Evolutionary conservation across 805 yeast genomes (phyloP).

Genomic region (Lipomyces orientalis): DNA sequence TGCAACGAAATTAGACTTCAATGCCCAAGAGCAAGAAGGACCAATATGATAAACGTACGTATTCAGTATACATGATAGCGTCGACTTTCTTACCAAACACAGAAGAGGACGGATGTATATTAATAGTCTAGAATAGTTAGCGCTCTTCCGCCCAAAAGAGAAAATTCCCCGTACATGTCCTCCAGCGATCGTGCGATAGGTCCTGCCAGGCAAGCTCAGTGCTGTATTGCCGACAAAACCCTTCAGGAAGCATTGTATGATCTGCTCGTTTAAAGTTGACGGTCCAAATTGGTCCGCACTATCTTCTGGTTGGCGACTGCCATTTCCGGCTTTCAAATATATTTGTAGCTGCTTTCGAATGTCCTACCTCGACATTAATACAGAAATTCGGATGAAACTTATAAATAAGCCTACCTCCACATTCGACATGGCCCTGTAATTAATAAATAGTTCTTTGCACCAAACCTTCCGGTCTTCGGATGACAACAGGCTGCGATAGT

Average conservation of each 20-base stretch:
- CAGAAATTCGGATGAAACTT: neutral
- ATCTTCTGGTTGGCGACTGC: neutral
- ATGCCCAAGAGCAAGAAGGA: neutral
- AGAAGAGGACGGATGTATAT: slow-evolving; percentile 36
- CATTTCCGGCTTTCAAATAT: slow-evolving; percentile 30
- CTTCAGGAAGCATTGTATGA: slow-evolving; percentile 77
- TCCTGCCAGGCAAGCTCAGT: slow-evolving; percentile 91
- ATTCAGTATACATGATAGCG: slow-evolving; percentile 92
- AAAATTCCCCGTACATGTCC: slow-evolving; percentile 58
- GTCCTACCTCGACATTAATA: slow-evolving; percentile 46
- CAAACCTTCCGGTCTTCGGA: slow-evolving; percentile 69
- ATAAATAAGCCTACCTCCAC: slow-evolving; percentile 45
- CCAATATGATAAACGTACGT: slow-evolving; percentile 54
- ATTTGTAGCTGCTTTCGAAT: slow-evolving; percentile 75
- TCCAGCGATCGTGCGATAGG: slow-evolving; percentile 81
- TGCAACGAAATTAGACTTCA: slow-evolving; percentile 12
- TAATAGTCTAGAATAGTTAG: slow-evolving; percentile 20
- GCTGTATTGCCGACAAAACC: slow-evolving; percentile 93
- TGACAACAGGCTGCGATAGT: slow-evolving; percentile 54
- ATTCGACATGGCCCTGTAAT: slow-evolving; percentile 78
- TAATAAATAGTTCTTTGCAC: slow-evolving; percentile 81
- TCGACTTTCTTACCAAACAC: slow-evolving; percentile 82
- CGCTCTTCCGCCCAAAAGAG: neutral
- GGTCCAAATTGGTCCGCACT: neutral
- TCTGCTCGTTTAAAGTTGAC: slow-evolving; percentile 47